A percentile compares a stretch with the other conserved stretches of the same genome.
phyloP scores from a whole-genome alignment of 2,329 filamentous ascomycete genomes.

The Fusarium sterilihyphosum region DNA sequence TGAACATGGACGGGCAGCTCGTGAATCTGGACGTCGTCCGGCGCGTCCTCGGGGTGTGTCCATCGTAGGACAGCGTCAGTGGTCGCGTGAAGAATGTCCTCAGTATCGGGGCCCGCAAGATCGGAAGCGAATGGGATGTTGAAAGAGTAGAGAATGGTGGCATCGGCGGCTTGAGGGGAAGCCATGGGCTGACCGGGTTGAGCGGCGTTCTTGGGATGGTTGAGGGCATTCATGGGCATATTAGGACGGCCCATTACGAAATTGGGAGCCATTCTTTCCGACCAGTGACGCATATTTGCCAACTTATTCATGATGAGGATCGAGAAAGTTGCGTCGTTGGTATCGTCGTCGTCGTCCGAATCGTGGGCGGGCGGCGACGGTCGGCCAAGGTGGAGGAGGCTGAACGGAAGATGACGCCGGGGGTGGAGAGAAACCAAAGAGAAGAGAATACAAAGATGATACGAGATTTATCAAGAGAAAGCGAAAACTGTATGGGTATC shows the following conservation, averaged over 20 bases:
- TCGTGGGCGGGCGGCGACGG: constrained; percentile 43
- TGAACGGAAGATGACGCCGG: constrained; percentile 32
- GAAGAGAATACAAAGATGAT: constrained; percentile 37
- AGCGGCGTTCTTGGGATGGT: constrained; percentile 66
- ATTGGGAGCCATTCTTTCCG: constrained; percentile 74
- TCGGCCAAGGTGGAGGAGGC: constrained; percentile 40
- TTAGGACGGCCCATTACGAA: constrained; percentile 72
- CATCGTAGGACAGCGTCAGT: constrained; percentile 88
- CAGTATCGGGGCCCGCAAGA: constrained; percentile 88
- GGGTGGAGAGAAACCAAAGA: constrained; percentile 31
- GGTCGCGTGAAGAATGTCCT: constrained; percentile 94
- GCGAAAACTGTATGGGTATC: constrained; percentile 38
- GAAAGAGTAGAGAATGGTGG: constrained; percentile 91
- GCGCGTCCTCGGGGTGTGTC: constrained; percentile 89
- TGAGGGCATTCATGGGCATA: constrained; percentile 65
- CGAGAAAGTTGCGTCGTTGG: constrained; percentile 27
- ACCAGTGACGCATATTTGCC: constrained; percentile 78
- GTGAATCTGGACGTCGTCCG: constrained; percentile 84
- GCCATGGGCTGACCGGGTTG: constrained; percentile 66
- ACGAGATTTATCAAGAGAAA: constrained; percentile 30
- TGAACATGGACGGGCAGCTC: constrained; percentile 91
- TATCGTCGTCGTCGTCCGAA: constrained; percentile 42
- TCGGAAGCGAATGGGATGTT: constrained; percentile 96
- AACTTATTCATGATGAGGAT: constrained; percentile 72
- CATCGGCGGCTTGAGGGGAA: constrained; percentile 76